phyloP scores from a whole-genome alignment of 148 eudicot species.

The Rhododendron kiyosumense region DNA sequence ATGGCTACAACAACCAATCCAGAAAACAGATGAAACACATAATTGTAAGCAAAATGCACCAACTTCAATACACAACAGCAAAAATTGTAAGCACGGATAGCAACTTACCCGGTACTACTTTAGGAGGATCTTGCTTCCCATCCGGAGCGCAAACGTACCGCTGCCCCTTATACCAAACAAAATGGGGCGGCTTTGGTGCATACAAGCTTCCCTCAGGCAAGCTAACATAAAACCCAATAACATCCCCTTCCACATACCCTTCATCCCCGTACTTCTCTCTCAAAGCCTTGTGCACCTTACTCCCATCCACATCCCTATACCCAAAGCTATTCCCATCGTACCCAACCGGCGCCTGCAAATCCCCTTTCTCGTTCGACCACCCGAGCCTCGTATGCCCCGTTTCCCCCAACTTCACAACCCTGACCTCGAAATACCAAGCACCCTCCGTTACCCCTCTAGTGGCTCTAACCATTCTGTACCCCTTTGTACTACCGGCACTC shows the following conservation, averaged over 20 bases:
- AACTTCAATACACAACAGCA: neutral
- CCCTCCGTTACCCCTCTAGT: conserved; percentile 83
- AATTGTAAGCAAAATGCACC: neutral
- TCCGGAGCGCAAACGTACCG: conserved; percentile 61
- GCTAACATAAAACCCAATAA: conserved; percentile 85
- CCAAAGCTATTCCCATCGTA: conserved; percentile 90
- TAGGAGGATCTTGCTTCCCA: conserved; percentile 76
- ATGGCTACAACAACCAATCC: neutral
- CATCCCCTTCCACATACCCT: conserved; percentile 89
- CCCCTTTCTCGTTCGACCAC: conserved; percentile 93
- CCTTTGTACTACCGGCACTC: conserved; percentile 78
- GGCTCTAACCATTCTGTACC: conserved; percentile 97
- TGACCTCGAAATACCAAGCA: conserved; percentile 92
- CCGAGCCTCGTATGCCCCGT: conserved; percentile 90
- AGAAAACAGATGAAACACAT: neutral
- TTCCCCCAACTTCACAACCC: conserved; percentile 69
- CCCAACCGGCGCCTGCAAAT: conserved; percentile 96
- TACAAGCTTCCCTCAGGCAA: conserved; percentile 71
- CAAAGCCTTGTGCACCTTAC: conserved; percentile 89
- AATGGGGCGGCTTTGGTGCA: conserved; percentile 56
- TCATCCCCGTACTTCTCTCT: conserved; percentile 88
- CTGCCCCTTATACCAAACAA: conserved; percentile 85
- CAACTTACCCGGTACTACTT: conserved; percentile 75
- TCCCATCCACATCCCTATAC: conserved; percentile 94
- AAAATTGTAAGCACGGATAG: neutral